A percentile compares a stretch with the other conserved stretches of the same genome.
Conservation (phyloP, 2,329 filamentous ascomycete genomes). For the Mollisia scopiformis region DNA sequence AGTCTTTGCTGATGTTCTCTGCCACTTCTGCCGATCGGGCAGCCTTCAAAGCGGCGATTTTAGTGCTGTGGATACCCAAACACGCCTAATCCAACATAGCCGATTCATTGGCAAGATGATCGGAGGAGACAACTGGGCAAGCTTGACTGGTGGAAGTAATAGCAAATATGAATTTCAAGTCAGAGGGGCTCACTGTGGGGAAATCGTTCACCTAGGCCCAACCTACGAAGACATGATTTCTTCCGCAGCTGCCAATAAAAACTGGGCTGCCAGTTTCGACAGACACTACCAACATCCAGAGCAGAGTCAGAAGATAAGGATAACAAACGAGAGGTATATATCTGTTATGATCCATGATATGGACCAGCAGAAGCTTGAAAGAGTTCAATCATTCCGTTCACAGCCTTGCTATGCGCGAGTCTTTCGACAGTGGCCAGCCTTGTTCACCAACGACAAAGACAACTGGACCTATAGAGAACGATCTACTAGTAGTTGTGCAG, state of each 20-base stretch:
- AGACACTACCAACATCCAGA: background rate
- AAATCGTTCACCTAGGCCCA: conserved; percentile 5
- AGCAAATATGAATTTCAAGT: background rate
- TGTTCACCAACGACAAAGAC: background rate
- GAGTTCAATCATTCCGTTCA: background rate
- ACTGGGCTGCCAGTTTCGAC: background rate
- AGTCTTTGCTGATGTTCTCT: background rate
- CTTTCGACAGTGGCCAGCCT: background rate
- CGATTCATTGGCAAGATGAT: background rate
- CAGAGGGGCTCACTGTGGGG: background rate
- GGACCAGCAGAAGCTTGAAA: background rate
- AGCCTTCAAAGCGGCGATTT: background rate
- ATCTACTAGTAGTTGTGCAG: background rate
- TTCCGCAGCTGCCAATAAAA: background rate
- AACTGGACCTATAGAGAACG: background rate
- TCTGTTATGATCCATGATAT: background rate
- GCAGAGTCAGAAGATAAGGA: background rate
- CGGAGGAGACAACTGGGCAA: background rate
- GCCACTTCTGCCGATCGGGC: background rate
- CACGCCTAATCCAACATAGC: background rate
- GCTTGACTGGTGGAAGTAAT: background rate
- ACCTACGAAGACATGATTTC: background rate
- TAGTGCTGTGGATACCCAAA: background rate
- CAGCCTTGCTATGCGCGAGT: background rate
- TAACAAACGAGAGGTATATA: background rate